A percentile compares a stretch with the other conserved stretches of the same genome.
These are phyloP conservation scores for Cenchrus fungigraminus DNA, from an alignment of 176 grass and related monocot genomes.

Conservation along the genomic window DNA sequence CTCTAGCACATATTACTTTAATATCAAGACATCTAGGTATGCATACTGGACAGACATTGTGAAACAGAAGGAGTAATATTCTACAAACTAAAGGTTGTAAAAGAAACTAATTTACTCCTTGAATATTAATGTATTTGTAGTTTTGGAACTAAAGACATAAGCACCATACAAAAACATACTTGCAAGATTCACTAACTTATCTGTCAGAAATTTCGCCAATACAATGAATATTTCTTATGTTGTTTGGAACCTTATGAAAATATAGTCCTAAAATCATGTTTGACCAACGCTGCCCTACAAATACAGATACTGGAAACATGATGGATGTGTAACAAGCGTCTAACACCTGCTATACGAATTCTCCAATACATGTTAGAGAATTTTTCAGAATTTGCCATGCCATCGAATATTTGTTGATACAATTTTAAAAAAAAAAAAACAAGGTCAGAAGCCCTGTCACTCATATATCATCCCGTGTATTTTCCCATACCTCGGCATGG, in stretches of 20 bases:
- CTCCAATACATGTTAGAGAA: constrained; percentile 5
- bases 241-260: constrained; percentile 18
- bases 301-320: not conserved
- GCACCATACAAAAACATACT: constrained; percentile 6
- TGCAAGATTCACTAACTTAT: not conserved
- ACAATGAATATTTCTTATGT: not conserved
- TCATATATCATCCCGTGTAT: not conserved
- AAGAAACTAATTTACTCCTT: not conserved
- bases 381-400: not conserved
- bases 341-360: constrained; percentile 2
- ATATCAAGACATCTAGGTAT: not conserved
- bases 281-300: not conserved
- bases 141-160: constrained; percentile 9
- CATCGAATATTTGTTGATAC: not conserved
- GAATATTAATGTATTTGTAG: constrained; percentile 11
- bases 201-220: not conserved
- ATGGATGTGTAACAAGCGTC: not conserved
- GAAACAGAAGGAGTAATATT: not conserved
- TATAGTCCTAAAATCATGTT: not conserved
- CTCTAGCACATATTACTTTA: not conserved
- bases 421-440: not conserved
- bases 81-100: not conserved
- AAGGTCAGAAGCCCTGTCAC: not conserved
- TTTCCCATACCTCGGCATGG: not conserved
- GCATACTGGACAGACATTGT: not conserved